These are phyloP conservation scores for Plectosphaerella cucumerina DNA, from an alignment of 2,329 filamentous ascomycete species.

Conservation along the genomic window DNA sequence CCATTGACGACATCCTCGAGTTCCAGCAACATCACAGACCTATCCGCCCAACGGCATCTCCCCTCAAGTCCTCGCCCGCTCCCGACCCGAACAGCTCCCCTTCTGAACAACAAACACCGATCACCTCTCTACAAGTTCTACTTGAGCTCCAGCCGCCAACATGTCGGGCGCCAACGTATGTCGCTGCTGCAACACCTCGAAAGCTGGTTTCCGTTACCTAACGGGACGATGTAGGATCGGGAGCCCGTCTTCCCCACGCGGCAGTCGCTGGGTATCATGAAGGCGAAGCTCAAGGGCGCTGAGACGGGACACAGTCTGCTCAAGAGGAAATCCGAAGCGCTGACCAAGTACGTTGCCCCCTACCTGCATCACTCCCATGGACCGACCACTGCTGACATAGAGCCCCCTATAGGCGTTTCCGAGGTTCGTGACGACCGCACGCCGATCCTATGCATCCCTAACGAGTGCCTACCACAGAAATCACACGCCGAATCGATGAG, in stretches of 20 bases:
- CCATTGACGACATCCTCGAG: background rate
- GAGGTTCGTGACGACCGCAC: constrained; percentile 53
- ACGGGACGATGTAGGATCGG: constrained; percentile 60
- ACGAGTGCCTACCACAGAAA: constrained; percentile 56
- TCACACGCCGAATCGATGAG: constrained; percentile 94
- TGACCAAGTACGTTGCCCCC: constrained; percentile 74
- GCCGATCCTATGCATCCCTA: background rate
- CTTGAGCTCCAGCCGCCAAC: constrained; percentile 5
- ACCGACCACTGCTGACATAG: background rate
- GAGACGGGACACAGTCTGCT: constrained; percentile 89
- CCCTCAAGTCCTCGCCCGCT: too few relatives aligned
- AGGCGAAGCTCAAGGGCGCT: constrained; percentile 92
- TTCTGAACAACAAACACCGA: too few relatives aligned
- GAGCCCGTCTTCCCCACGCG: constrained; percentile 97
- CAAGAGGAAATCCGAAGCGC: constrained; percentile 95
- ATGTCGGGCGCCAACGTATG: constrained; percentile 38
- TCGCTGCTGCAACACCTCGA: constrained; percentile 1
- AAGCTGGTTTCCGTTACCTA: constrained; percentile 25
- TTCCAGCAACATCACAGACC: too few relatives aligned
- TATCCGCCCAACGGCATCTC: too few relatives aligned
- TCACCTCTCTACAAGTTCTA: background rate
- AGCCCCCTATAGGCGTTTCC: constrained; percentile 64
- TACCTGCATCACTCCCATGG: background rate
- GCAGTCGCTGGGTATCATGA: constrained; percentile 95
- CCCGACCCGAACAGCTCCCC: too few relatives aligned